These are phyloP conservation scores for Ogataea ramenticola DNA, from an alignment of 805 yeast genomes.

Conservation along the genomic window DNA sequence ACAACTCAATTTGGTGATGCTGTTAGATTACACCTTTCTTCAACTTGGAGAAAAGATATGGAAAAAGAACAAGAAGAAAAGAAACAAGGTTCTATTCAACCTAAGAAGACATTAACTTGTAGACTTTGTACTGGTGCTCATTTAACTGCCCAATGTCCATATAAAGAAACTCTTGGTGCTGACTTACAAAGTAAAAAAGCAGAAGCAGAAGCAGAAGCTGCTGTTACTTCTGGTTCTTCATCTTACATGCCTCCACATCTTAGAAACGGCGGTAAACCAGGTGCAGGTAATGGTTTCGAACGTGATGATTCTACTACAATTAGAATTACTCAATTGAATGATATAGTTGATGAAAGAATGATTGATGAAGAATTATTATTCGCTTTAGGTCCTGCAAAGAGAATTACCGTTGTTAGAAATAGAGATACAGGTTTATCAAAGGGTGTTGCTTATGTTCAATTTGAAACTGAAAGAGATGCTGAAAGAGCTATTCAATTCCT, in stretches of 20 bases:
- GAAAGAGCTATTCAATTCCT: constrained; percentile 67
- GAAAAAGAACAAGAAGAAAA: constrained; percentile 57
- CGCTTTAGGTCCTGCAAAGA: constrained; percentile 58
- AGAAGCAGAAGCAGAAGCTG: constrained; percentile 9
- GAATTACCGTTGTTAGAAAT: constrained; percentile 81
- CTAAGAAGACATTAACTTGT: constrained; percentile 50
- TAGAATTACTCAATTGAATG: constrained; percentile 87
- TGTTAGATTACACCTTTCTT: constrained; percentile 66
- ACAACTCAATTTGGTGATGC: constrained; percentile 88
- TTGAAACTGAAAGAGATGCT: constrained; percentile 61
- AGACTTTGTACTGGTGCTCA: constrained; percentile 93
- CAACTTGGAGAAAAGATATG: constrained; percentile 71
- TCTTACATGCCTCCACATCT: constrained; percentile 58
- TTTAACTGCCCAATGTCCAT: constrained; percentile 93
- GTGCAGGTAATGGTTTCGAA: constrained; percentile 31
- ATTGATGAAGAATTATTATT: constrained; percentile 69
- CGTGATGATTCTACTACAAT: constrained; percentile 85
- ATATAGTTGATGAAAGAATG: constrained; percentile 74
- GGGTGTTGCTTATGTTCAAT: constrained; percentile 93
- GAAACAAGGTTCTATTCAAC: constrained; percentile 50
- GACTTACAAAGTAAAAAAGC: constrained; percentile 18
- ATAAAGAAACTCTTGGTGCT: constrained; percentile 74
- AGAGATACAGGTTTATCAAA: constrained; percentile 90
- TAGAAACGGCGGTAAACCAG: constrained; percentile 26
- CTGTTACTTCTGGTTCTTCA: constrained; percentile 21